phyloP scores from a whole-genome alignment of 768 basidiomycete species.

The Boletus rex-veris region DNA sequence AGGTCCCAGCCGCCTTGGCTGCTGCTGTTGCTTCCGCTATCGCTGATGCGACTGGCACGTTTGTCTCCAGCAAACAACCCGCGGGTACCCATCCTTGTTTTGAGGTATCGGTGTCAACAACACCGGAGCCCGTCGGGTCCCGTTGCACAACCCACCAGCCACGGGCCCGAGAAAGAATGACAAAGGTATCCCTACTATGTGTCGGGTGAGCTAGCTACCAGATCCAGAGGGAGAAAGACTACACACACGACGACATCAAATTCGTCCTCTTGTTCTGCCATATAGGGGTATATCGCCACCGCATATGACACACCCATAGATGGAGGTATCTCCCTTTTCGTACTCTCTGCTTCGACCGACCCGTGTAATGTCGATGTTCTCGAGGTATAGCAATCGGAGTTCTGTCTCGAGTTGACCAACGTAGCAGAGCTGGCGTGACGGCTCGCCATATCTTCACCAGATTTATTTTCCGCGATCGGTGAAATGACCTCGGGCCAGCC shows the following conservation, averaged over 20 bases:
- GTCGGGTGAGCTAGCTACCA: slow-evolving; percentile 3
- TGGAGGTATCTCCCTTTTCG: slow-evolving; percentile 42
- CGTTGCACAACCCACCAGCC: slow-evolving; percentile 99
- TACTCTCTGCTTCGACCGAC: slow-evolving; percentile 32
- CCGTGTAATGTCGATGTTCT: slow-evolving; percentile 14
- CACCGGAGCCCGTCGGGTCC: slow-evolving; percentile 81
- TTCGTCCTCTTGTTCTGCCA: slow-evolving; percentile 98
- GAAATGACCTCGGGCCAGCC: slow-evolving; percentile 77
- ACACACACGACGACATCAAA: slow-evolving; percentile 95
- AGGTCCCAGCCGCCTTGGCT: slow-evolving; percentile 44
- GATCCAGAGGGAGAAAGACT: background rate
- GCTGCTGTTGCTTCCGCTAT: slow-evolving; percentile 77
- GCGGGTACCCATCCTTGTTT: slow-evolving; percentile 98
- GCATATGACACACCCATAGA: slow-evolving; percentile 78
- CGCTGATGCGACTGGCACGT: slow-evolving; percentile 84
- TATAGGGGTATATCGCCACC: slow-evolving; percentile 97
- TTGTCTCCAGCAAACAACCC: slow-evolving; percentile 92
- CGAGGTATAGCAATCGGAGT: slow-evolving; percentile 25
- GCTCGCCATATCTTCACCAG: slow-evolving; percentile 40
- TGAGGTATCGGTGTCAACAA: slow-evolving; percentile 68
- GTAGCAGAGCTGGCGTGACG: slow-evolving; percentile 37
- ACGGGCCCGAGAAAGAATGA: slow-evolving; percentile 89
- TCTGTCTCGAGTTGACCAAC: slow-evolving; percentile 29
- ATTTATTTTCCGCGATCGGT: slow-evolving; percentile 48
- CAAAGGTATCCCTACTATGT: slow-evolving; percentile 83